These are phyloP conservation scores for Boletus vermiculosoides DNA, from an alignment of 768 basidiomycete genomes.

Conservation along the genomic window DNA sequence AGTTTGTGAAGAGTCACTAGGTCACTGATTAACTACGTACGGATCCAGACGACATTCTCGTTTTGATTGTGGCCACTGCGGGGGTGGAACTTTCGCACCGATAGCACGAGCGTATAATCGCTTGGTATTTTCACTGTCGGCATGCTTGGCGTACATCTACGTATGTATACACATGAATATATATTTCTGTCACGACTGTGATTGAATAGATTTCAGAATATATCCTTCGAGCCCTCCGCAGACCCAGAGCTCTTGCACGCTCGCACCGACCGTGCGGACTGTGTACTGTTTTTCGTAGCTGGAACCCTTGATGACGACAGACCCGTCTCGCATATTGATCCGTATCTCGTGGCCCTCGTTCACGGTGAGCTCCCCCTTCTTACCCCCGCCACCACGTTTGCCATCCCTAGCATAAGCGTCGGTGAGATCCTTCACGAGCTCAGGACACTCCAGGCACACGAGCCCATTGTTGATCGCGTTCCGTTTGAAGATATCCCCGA, in stretches of 20 bases:
- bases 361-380: conserved; percentile 81
- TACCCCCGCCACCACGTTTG: conserved; percentile 73
- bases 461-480: conserved; percentile 99
- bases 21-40: background rate
- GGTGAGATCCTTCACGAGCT: conserved; percentile 84
- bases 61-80: background rate
- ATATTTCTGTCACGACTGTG: conserved; percentile 21
- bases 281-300: conserved; percentile 55
- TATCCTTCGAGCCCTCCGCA: conserved; percentile 93
- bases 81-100: too few relatives aligned
- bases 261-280: conserved; percentile 80
- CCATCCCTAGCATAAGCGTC: conserved; percentile 69
- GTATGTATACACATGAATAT: background rate
- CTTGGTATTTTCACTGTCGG: background rate
- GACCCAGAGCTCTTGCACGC: conserved; percentile 97
- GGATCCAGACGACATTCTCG: background rate
- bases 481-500: conserved; percentile 98
- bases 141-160: background rate
- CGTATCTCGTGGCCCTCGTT: conserved; percentile 63
- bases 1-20: background rate
- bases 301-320: conserved; percentile 49
- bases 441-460: conserved; percentile 91
- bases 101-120: background rate
- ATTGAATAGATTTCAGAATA: conserved; percentile 69
- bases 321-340: conserved; percentile 70